A percentile compares a stretch with the other conserved stretches of the same genome.
phyloP scores from a whole-genome alignment of 176 grass and related monocot species.

The Phragmites australis region DNA sequence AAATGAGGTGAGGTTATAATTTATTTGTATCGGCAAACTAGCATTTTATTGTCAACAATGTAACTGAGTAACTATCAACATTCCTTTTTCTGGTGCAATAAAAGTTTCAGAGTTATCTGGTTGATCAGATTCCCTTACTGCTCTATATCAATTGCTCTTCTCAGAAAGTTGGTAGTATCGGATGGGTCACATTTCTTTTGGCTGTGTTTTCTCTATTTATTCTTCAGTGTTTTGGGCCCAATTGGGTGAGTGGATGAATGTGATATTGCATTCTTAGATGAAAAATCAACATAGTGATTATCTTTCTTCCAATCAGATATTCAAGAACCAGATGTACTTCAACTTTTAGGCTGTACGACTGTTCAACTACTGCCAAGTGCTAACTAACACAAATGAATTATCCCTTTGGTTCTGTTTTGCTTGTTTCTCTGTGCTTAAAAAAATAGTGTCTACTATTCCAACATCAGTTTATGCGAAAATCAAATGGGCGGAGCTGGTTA shows the following conservation, averaged over 20 bases:
- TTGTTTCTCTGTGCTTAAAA: background rate
- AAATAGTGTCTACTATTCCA: background rate
- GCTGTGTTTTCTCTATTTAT: background rate
- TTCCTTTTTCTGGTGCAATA: background rate
- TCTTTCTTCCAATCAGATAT: background rate
- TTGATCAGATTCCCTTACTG: background rate
- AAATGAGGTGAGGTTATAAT: conserved; percentile 1
- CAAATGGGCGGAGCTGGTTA: background rate
- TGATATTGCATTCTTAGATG: background rate
- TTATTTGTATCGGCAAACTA: conserved; percentile 16
- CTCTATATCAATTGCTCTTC: background rate
- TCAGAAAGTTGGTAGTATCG: background rate
- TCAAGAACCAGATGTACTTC: background rate
- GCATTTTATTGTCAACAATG: background rate
- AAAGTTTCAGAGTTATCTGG: background rate
- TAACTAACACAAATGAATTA: background rate
- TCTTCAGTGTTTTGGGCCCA: background rate
- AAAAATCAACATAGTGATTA: background rate
- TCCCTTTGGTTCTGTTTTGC: too few relatives aligned
- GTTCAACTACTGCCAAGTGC: background rate
- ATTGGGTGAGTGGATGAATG: background rate
- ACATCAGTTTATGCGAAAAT: background rate
- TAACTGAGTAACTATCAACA: background rate
- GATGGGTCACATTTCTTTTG: background rate
- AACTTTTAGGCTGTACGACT: background rate